Base-by-base conservation (phyloP, 805 yeast species). In the Candida dajiaensis region DNA sequence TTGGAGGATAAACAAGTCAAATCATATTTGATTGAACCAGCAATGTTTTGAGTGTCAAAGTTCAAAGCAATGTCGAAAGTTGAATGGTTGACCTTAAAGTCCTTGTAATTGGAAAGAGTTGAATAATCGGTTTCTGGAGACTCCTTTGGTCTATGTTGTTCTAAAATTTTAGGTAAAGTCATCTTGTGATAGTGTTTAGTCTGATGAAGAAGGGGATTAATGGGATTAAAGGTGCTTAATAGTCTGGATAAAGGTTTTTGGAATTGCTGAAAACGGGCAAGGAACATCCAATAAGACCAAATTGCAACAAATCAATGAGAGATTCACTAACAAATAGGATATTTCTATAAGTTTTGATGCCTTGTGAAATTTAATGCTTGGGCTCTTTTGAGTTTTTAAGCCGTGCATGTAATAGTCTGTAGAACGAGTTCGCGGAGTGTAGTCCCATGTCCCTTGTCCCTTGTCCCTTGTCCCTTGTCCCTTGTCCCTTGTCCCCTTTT, bases 81-180 rank as follows among this genome's bases (percentile, higher is more conserved):
- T 1, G 95, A 81, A 48, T 76, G 65, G 4, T 63, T 54, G 21
- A 86, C 73, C 3, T 63, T 54, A 57, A 86, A 83, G 25, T 66
- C 53, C 16, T 56, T 53, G 63, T 87, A 89, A 62, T 83, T 85
- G 38, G 96, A 88, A 41, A 81, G 70, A 3, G 97, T 86, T 2
- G 95, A 84, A 21, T 85, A 84, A 63, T 89, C 96, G 11, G 60
- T 47, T 54, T 81, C 87, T 4, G 88, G 72, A 4, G 63, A 52
- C 8, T 46, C 40, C 11, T 40, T 18, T 4, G 72, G 73, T 56
- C 71, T 63, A 41, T 55, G 55, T 8, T 45, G 42, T 38, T 58
- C 57, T 6, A 67, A 41, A 26, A 62, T 51, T 2, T 61, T 51
- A 21, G 72, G 66, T 15, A 65, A 43, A 11, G 36, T 15, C 42